phyloP scores from a whole-genome alignment of 2,329 filamentous ascomycete species.

The Epichloe baconii region DNA sequence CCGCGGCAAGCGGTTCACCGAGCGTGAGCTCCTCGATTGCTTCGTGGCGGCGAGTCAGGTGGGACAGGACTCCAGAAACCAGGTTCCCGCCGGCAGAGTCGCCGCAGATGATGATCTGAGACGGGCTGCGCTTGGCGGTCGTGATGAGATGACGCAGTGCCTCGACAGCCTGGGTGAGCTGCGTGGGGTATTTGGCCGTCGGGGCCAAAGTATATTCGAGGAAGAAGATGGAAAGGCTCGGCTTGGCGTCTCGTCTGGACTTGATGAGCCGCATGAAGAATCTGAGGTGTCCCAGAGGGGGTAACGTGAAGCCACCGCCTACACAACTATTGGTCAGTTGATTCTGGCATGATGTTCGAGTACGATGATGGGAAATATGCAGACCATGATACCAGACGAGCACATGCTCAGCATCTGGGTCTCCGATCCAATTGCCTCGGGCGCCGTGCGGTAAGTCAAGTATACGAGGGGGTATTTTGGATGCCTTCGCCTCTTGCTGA shows the following conservation, averaged over 20 bases:
- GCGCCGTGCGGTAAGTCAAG: conserved; percentile 9
- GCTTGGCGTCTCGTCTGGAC: conserved; percentile 3
- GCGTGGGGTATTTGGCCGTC: conserved; percentile 9
- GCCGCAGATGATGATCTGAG: conserved; percentile 8
- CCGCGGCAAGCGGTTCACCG: conserved; percentile 6
- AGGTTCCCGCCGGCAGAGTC: conserved; percentile 12
- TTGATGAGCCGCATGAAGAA: conserved; percentile 8
- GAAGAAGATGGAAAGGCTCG: conserved; percentile 9
- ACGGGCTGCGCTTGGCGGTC: conserved; percentile 3
- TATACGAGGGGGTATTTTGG: conserved; percentile 2
- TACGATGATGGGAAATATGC: background rate
- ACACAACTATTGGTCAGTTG: background rate
- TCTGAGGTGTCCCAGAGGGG: conserved; percentile 8
- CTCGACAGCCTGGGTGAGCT: conserved; percentile 10
- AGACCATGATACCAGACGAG: conserved; percentile 12
- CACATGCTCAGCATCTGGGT: conserved; percentile 8
- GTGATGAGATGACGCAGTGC: conserved; percentile 8
- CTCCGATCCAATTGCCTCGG: conserved; percentile 11
- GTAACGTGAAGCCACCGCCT: conserved; percentile 11
- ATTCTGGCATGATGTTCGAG: background rate
- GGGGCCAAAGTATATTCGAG: conserved; percentile 10
- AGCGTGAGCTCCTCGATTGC: conserved; percentile 7
- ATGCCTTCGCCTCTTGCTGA: conserved; percentile 5
- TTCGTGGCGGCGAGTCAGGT: conserved; percentile 9
- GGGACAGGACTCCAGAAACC: conserved; percentile 9